Percentiles rank a stretch among this genome's conserved stretches.
Conservation (phyloP, 257 asterid genomes). For the Solanum lignicaule region DNA sequence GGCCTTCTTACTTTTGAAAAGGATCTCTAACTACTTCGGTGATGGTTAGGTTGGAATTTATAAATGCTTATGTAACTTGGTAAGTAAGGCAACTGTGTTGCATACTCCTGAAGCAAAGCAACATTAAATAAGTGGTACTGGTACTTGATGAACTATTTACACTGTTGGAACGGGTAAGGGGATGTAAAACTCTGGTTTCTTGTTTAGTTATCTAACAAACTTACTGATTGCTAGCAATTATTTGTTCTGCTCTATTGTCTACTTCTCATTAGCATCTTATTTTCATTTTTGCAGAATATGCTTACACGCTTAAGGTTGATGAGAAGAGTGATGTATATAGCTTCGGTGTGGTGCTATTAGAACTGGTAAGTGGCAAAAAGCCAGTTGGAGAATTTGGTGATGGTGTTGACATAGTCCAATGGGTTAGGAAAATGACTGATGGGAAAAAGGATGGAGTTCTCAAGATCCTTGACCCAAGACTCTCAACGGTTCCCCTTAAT, state of each 20-base stretch:
- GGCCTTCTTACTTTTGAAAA: background rate
- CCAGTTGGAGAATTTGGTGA: conserved; percentile 98
- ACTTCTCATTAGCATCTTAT: background rate
- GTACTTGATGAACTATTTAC: background rate
- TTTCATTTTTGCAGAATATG: conserved; percentile 46
- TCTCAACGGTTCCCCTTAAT: conserved; percentile 64
- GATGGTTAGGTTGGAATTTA: background rate
- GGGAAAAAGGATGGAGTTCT: conserved; percentile 77
- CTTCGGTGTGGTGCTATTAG: conserved; percentile 84
- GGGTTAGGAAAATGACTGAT: conserved; percentile 83
- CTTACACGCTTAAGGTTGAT: conserved; percentile 91
- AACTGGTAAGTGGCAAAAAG: conserved; percentile 69
- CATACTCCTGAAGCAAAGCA: background rate
- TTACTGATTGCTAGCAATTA: background rate
- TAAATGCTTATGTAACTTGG: background rate
- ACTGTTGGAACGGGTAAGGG: background rate
- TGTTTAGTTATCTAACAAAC: background rate
- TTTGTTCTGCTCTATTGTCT: background rate
- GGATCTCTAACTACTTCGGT: conserved; percentile 13
- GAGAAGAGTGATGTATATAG: conserved; percentile 99
- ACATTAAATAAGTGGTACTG: background rate
- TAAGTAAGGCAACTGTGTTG: background rate
- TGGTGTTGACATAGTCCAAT: conserved; percentile 94
- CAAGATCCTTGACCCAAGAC: conserved; percentile 74
- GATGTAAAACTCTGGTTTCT: background rate